Percentiles rank a stretch among this genome's conserved stretches.
phyloP scores from a whole-genome alignment of 2,329 filamentous ascomycete species.

The Alternaria novae-zelandiae region DNA sequence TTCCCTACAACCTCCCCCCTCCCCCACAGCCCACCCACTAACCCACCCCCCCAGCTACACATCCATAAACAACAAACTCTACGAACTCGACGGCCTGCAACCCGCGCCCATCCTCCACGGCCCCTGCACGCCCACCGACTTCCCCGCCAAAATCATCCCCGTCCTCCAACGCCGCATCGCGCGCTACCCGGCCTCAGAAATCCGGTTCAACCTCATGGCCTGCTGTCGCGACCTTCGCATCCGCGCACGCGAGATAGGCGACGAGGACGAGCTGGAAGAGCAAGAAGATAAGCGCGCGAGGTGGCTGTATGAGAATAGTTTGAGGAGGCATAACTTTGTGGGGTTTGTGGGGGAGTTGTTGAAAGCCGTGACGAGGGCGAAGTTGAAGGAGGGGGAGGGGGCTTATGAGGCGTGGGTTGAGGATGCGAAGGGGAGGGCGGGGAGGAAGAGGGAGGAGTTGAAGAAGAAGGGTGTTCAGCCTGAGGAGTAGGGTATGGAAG shows the following conservation, averaged over 20 bases:
- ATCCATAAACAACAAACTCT: slow-evolving; percentile 76
- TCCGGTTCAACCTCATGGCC: slow-evolving; percentile 93
- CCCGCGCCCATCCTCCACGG: slow-evolving; percentile 92
- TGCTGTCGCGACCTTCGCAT: slow-evolving; percentile 85
- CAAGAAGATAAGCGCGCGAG: slow-evolving; percentile 84
- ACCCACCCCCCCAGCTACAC: slow-evolving; percentile 65
- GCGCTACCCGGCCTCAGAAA: slow-evolving; percentile 85
- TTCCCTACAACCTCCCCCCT: neutral
- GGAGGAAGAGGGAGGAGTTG: slow-evolving; percentile 56
- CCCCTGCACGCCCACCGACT: slow-evolving; percentile 70
- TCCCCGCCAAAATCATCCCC: slow-evolving; percentile 82
- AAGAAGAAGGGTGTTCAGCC: slow-evolving; percentile 43
- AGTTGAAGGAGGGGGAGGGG: slow-evolving; percentile 69
- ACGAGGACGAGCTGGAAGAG: slow-evolving; percentile 75
- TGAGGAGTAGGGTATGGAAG: too few species aligned
- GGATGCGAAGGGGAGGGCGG: slow-evolving; percentile 67
- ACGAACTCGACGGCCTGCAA: slow-evolving; percentile 95
- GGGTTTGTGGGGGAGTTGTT: slow-evolving; percentile 91
- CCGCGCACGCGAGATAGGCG: slow-evolving; percentile 79
- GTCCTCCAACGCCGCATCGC: slow-evolving; percentile 84
- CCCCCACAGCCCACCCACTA: neutral
- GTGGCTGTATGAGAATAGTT: slow-evolving; percentile 95
- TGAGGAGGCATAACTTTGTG: slow-evolving; percentile 93
- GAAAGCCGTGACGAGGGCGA: slow-evolving; percentile 80
- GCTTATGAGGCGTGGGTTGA: slow-evolving; percentile 77